Evolutionary conservation across 495 filamentous ascomycete species (phyloP).

Genomic region (Penicillium lagena): DNA sequence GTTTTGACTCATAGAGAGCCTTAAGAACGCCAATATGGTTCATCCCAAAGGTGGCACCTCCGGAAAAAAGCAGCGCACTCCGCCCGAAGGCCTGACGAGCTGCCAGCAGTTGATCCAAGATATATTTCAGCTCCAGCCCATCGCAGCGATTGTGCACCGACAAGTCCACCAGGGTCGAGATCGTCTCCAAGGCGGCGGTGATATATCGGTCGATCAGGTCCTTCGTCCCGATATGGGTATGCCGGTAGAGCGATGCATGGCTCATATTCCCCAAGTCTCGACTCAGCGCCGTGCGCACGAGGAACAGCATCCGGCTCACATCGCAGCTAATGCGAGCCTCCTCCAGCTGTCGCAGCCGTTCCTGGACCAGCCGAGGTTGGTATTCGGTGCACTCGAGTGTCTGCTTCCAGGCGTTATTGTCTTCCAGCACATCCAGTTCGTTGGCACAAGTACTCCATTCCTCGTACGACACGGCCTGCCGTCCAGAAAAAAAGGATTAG

Average conservation of each 20-base stretch:
- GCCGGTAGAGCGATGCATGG: slow-evolving; percentile 72
- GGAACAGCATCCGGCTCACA: slow-evolving; percentile 67
- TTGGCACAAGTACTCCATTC: slow-evolving; percentile 60
- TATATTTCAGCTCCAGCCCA: slow-evolving; percentile 53
- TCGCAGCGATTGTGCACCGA: slow-evolving; percentile 49
- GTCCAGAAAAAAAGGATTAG: slow-evolving; percentile 3
- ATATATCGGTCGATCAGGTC: slow-evolving; percentile 81
- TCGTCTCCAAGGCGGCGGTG: slow-evolving; percentile 64
- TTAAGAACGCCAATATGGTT: slow-evolving; percentile 94
- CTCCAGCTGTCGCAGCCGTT: slow-evolving; percentile 66
- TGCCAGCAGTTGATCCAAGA: slow-evolving; percentile 68
- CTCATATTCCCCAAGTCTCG: slow-evolving; percentile 83
- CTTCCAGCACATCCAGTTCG: slow-evolving; percentile 77
- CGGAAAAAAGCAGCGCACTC: slow-evolving; percentile 80
- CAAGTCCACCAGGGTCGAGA: slow-evolving; percentile 61
- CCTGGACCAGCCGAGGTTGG: slow-evolving; percentile 57
- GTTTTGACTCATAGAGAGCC: slow-evolving; percentile 63
- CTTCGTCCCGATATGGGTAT: slow-evolving; percentile 84
- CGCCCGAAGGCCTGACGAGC: slow-evolving; percentile 83
- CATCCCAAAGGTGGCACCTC: slow-evolving; percentile 94
- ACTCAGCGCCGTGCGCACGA: slow-evolving; percentile 74
- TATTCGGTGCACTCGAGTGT: slow-evolving; percentile 63
- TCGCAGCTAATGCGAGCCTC: slow-evolving; percentile 70
- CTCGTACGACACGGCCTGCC: slow-evolving; percentile 52
- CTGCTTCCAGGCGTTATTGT: slow-evolving; percentile 75